These are phyloP conservation scores for Heracleum sosnowskyi DNA, from an alignment of 129 eudicot species.

Conservation along the genomic window DNA sequence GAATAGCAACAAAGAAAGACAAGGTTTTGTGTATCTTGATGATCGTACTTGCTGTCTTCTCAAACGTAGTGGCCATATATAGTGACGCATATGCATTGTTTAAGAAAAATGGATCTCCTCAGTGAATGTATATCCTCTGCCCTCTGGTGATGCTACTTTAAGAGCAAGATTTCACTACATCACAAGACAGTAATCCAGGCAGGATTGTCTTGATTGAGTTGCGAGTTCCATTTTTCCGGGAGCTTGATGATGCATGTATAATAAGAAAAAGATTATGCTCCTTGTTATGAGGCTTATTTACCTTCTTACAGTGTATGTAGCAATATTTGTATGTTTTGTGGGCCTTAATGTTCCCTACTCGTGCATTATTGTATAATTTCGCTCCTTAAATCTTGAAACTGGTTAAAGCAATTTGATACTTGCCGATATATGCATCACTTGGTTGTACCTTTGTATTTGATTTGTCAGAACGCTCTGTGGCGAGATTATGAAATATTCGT, in stretches of 20 bases:
- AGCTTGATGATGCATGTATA: background rate
- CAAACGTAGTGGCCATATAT: slow-evolving; percentile 76
- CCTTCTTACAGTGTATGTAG: background rate
- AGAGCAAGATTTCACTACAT: background rate
- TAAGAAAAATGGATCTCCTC: slow-evolving; percentile 45
- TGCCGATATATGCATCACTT: background rate
- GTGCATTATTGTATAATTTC: background rate
- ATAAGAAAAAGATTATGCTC: background rate
- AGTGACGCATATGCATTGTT: slow-evolving; percentile 83
- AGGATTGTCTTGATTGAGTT: background rate
- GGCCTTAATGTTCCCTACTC: background rate
- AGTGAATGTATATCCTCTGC: slow-evolving; percentile 27
- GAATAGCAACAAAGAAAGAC: slow-evolving; percentile 73
- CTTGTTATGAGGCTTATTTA: background rate
- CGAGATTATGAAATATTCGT: background rate
- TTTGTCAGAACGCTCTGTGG: background rate
- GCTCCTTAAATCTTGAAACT: background rate
- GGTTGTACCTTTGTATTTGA: background rate
- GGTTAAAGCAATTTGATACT: background rate
- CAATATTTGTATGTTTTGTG: background rate
- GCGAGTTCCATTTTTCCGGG: background rate
- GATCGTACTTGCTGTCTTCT: slow-evolving; percentile 90
- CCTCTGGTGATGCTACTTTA: background rate
- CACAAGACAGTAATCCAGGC: background rate
- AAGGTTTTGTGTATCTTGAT: slow-evolving; percentile 59